Base-by-base conservation (phyloP, 768 basidiomycete genomes). In the Collybia sp. region DNA sequence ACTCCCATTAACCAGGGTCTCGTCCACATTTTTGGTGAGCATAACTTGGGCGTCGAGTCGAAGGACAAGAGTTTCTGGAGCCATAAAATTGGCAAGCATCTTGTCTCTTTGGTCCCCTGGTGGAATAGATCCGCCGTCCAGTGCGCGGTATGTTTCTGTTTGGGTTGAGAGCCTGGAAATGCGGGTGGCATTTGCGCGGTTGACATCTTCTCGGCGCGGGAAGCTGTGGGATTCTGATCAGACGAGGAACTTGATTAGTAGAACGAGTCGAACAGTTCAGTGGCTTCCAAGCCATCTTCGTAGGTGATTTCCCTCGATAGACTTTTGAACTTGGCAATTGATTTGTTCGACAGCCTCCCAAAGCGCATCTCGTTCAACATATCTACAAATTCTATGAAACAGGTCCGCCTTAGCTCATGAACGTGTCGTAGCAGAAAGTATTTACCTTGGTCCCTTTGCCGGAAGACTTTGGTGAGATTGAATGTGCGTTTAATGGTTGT, bases 341-440 rank as follows among this genome's bases (percentile, higher is more conserved):
- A 93, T 16, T 69, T 66, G 2, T 58, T 50, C 1, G 82, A 76
- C 30, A 98, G 65, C 13, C 54, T 67, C 2, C 96, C 96, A 55
- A 92, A 95, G 12, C 96, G 82, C 96, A 98, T 98, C 63, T 98
- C 93, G 60, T 97, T 99, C 42, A 98, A 72, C 93, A 98, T 98
- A 62, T 90, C 76, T 42, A 99, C 80, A 59, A 99, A 97, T 43
- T 82, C 93, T 93, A 30, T 9, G 15, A 16, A 19, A 15, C 33
- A 43, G 3, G 8, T 20, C 12, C 8, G 19, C n/a, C 12, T 30
- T 31, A 20, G 18, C 17, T 39, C 20, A 12, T 18, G 12, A n/a
- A 3, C 12, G 46, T 12, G 9, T 19, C 30, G 20, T 18, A 12
- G 35, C 19, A 11, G 10, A 40, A 51, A 15, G 34, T 46, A 62